Evolutionary conservation across 495 filamentous ascomycete genomes (phyloP), one percentile per base, ranked within the genome.

Genomic region (Talaromyces nanjingensis): DNA sequence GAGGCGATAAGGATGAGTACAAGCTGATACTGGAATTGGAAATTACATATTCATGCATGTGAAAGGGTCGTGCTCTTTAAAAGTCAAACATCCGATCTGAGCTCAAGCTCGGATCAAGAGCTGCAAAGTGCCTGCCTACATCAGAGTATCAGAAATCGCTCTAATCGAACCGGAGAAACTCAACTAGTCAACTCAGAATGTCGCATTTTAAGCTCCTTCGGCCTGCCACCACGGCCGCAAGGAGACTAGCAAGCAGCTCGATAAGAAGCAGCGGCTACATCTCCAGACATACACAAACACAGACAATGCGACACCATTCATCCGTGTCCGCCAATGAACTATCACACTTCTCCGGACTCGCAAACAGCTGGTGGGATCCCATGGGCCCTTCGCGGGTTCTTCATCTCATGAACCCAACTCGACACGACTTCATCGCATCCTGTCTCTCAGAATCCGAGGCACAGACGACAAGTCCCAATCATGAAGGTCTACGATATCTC

Each of bases 401-500:
- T 2, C 96, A 98, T 74, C 87, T 96, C 57, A 98, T 98, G 94
- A 98, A 98, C 79, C 94, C 96, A 9, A 85, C 96, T 49, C 92
- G 94, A 34, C 92, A 97, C 74, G 87, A 91, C 70, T 98, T 98
- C 78, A 94, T 98, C 73, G 75, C 78, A 2, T 72, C 78, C 39
- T 96, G 93, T 68, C 87, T 83, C 64, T 74, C 81, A 67, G 77
- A 77, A 49, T 71, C 70, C 25, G 67, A 56, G 7, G 70, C 70
- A n/a, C 59, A 37, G 58, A 3, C 56, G 11, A 34, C 33, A 6
- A 37, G 33, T 31, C 29, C 3, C 2, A 63, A 16, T 6, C 63
- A 25, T 27, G 67, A 71, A 1, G 63, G 63, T 11, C 74, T 92
- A 4, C 76, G 83, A 55, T 96, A 91, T 75, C 88, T 98, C 37